Conservation (phyloP, 768 basidiomycete species). For the Suillus alpinus region DNA sequence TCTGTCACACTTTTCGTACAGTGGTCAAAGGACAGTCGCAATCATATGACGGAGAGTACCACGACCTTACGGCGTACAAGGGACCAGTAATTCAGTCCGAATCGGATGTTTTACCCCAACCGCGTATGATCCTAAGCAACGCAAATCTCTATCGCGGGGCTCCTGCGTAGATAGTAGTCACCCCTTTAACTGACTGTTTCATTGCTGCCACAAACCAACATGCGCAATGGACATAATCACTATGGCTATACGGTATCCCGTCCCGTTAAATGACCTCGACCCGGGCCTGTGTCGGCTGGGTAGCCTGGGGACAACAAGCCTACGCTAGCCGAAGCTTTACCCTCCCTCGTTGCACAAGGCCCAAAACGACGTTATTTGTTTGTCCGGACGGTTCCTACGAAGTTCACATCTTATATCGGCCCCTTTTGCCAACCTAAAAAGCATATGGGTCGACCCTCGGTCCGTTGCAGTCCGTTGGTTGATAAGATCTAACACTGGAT, state of each 20-base stretch:
- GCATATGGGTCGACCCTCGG: background rate
- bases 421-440: conserved; percentile 1
- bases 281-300: background rate
- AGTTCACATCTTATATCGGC: background rate
- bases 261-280: background rate
- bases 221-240: background rate
- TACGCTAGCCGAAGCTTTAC: background rate
- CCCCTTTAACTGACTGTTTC: background rate
- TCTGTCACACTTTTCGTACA: conserved; percentile 1
- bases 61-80: conserved; percentile 8
- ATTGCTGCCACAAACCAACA: background rate
- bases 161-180: conserved; percentile 1
- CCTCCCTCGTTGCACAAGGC: background rate
- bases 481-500: background rate
- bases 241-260: background rate
- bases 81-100: background rate
- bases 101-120: background rate
- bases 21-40: background rate
- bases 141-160: background rate
- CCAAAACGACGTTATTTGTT: conserved; percentile 2
- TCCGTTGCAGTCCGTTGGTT: background rate
- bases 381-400: background rate
- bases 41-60: background rate
- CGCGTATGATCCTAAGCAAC: background rate
- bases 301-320: background rate